Conservation (phyloP, 768 basidiomycete species). For the Podaxis pistillaris region DNA sequence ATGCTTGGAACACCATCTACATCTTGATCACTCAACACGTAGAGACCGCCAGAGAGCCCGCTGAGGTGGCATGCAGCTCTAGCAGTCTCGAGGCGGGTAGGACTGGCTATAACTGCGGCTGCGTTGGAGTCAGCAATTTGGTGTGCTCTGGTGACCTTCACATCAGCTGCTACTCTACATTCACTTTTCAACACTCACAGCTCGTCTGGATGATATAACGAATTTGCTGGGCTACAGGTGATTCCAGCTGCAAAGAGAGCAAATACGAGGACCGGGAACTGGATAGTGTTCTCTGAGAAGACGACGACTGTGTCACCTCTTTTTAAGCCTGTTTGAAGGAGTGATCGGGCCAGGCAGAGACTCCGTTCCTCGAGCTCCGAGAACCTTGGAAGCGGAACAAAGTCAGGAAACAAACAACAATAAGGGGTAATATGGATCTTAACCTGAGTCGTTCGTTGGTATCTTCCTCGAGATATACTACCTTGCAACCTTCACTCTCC, state of each 20-base stretch:
- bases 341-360: background rate
- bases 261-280: background rate
- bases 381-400: background rate
- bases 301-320: conserved; percentile 1
- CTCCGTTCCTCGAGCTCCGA: background rate
- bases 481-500: background rate
- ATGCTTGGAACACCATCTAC: background rate
- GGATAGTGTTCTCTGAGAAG: conserved; percentile 5
- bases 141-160: background rate
- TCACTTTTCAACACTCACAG: background rate
- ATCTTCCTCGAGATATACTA: conserved; percentile 5
- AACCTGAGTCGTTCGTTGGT: background rate
- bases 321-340: background rate
- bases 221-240: conserved; percentile 1
- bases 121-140: conserved; percentile 6
- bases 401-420: background rate
- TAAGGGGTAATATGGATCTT: background rate
- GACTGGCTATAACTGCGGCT: background rate
- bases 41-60: background rate
- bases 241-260: background rate
- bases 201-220: conserved; percentile 3
- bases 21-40: background rate
- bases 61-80: background rate
- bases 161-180: background rate
- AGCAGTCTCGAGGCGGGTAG: conserved; percentile 1